Base-by-base conservation (phyloP, 108 stramenopile species). In the Cyclotella cryptica region DNA sequence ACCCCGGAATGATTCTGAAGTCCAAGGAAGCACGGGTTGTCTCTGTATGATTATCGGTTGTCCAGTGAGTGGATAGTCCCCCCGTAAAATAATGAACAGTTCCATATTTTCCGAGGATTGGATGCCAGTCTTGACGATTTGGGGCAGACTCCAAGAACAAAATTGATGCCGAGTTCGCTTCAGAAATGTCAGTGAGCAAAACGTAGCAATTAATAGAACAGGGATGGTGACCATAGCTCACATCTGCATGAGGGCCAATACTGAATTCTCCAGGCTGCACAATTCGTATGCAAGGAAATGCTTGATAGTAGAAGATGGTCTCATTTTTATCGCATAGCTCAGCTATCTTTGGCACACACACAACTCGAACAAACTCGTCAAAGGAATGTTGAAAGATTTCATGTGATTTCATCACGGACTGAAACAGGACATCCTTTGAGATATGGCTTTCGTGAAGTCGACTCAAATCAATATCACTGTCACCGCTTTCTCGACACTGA, bases 221-320 rank as follows among this genome's bases (percentile, higher is more conserved):
- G 35, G 88, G 87, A 46, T 87, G 85, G 54, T 89, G 91, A 12
- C 91, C 91, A 53, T 92, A 92, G 19, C 73, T 71, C 19, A 79
- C 63, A 79, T 92, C 91, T 19, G 85, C 71, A 72, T 92, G 91
- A 26, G 89, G 89, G 1, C 91, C 91, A 59, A 92, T 89, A 51
- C 86, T 86, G 52, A 92, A 87, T 63, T 90, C 91, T 28, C 80
- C 84, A 12, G 89, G 88, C 40, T 74, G 78, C 1, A 88, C 75
- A n/a, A 87, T 82, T 29, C 91, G 77, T 11, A 92, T 44, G 69
- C 91, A 92, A 28, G 91, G 91, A 80, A 88, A 92, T n/a, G 75
- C 60, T 79, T 92, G 91, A 61, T 88, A 92, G 57, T 88, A 90
- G 21, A 88, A 81, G 2, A 44, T 18, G n/a, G 13, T 52, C 24